Evolutionary conservation across 208 protist species (phyloP).

Genomic region (Zelonia costaricensis): DNA sequence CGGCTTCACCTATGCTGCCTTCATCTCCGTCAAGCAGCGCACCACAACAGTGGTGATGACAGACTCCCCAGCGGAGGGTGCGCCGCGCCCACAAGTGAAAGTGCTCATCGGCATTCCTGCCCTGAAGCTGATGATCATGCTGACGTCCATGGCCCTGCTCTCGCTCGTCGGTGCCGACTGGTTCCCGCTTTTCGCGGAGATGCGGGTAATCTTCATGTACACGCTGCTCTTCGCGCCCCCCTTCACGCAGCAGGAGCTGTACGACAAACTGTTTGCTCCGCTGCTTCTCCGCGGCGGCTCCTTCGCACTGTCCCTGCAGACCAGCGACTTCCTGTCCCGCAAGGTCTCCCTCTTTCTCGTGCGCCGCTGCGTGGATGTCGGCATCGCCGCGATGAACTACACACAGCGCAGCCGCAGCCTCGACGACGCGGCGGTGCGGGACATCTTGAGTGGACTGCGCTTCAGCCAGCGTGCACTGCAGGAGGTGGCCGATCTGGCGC

Average conservation of each 20-base stretch:
- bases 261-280: constrained; percentile 52
- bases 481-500: constrained; percentile 26
- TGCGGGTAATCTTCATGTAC: constrained; percentile 56
- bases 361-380: constrained; percentile 31
- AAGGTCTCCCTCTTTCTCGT: constrained; percentile 35
- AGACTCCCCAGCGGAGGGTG: neutral
- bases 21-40: constrained; percentile 41
- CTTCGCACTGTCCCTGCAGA: constrained; percentile 26
- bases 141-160: constrained; percentile 38
- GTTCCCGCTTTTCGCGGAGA: constrained; percentile 64
- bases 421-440: constrained; percentile 38
- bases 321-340: constrained; percentile 32
- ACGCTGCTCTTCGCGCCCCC: constrained; percentile 55
- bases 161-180: constrained; percentile 46
- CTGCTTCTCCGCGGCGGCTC: constrained; percentile 26
- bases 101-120: constrained; percentile 26
- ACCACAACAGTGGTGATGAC: constrained; percentile 7
- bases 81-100: neutral
- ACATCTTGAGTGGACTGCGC: constrained; percentile 55
- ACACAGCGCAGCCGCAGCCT: constrained; percentile 27
- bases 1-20: constrained; percentile 55
- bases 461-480: constrained; percentile 50
- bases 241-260: constrained; percentile 54
- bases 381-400: constrained; percentile 51
- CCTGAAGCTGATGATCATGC: constrained; percentile 75